Conservation (phyloP, 768 basidiomycete species). For the Megacollybia marginata region DNA sequence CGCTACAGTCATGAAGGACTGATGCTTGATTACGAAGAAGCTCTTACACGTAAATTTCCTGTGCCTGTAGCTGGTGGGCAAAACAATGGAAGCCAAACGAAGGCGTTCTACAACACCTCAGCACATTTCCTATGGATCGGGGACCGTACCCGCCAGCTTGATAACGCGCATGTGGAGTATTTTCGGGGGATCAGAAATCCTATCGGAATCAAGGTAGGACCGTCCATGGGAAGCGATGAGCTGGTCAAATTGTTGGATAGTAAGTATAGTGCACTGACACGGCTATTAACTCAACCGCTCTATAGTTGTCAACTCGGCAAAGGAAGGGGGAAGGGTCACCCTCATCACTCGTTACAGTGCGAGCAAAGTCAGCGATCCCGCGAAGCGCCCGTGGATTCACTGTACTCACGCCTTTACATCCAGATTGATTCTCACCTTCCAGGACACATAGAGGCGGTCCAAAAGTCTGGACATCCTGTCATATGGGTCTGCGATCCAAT, state of each 20-base stretch:
- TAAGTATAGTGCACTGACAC: constrained; percentile 26
- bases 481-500: constrained; percentile 97
- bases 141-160: constrained; percentile 87
- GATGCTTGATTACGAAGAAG: constrained; percentile 88
- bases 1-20: constrained; percentile 78
- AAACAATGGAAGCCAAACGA: constrained; percentile 11
- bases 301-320: constrained; percentile 80
- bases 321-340: constrained; percentile 77
- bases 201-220: constrained; percentile 94
- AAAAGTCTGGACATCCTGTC: constrained; percentile 75
- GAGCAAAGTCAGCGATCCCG: constrained; percentile 45
- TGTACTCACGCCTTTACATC: constrained; percentile 3
- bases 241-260: constrained; percentile 69
- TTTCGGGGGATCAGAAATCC: constrained; percentile 90
- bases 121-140: constrained; percentile 98
- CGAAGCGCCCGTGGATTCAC: neutral
- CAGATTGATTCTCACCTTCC: constrained; percentile 74
- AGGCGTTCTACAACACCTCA: constrained; percentile 79
- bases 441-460: constrained; percentile 76
- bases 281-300: neutral
- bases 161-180: constrained; percentile 93
- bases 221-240: constrained; percentile 75
- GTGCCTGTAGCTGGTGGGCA: constrained; percentile 11
- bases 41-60: constrained; percentile 70
- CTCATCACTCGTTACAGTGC: constrained; percentile 94